Evolutionary conservation across 2,329 filamentous ascomycete genomes (phyloP), one percentile per base, ranked within the genome.

Genomic region (Periconia sp.): DNA sequence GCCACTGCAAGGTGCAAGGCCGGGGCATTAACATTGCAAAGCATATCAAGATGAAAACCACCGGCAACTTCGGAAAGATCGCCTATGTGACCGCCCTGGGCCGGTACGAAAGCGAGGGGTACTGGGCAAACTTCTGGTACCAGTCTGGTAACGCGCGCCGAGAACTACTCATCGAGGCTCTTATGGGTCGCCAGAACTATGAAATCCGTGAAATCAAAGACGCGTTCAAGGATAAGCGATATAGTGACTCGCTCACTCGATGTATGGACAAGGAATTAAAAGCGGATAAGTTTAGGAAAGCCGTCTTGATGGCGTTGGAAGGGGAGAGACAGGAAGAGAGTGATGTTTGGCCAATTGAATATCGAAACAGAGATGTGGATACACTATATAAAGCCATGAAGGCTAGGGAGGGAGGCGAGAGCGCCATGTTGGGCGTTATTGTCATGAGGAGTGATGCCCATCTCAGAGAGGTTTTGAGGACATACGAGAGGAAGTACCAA

Each of bases 71-170:
- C 54, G 92, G 92, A 73, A 97, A 97, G 72, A 88, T 88, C 5
- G 91, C 87, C 62, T 96, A 97, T 68, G 85, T 92, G 3, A 92
- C 89, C 2, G 91, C 92, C 0, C 81, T 97, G 0, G 94, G 94
- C 8, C 81, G 82, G 38, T 97, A 91, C 86, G 94, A 96, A 73
- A 87, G 85, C 56, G 94, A 99, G 69, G 89, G 90, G 0, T 96
- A 96, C 77, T 99, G 94, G 92, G 91, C 92, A 46, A 97, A 96
- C 69, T 96, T 90, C 71, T 97, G 91, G 86, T 97, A 96, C 73
- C 92, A 96, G 65, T 86, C 86, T 25, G 88, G 92, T 69, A 88
- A 86, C 59, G 89, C 86, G 6, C 82, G 90, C 3, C 84, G 92
- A 5, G 92, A 97, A 70, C 78, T 99, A 24, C 81, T 99, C 39